A percentile compares a stretch with the other conserved stretches of the same genome.
Evolutionary conservation across 352 stramenopile species (phyloP).

Genomic region (Thraustochytrium striatum): DNA sequence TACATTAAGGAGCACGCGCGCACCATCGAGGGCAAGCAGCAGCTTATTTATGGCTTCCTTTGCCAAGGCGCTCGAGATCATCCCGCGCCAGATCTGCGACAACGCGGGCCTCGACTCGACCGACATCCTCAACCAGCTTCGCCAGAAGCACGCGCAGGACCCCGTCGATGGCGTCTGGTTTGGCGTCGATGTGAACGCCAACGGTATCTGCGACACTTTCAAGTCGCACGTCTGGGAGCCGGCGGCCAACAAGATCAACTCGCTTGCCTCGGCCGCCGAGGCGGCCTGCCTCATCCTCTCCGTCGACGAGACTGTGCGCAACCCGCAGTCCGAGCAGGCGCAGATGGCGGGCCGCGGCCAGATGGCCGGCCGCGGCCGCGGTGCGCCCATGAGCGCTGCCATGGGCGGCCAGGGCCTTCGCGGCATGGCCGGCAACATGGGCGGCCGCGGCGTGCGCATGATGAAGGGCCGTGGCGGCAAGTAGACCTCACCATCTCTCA

Average conservation of each 20-base stretch:
- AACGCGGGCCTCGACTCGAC: conserved; percentile 98
- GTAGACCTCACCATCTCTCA: too few relatives aligned
- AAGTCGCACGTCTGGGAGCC: conserved; percentile 96
- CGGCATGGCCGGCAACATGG: conserved; percentile 71
- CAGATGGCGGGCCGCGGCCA: conserved; percentile 55
- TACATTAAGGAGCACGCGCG: conserved; percentile 72
- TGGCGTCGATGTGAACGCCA: conserved; percentile 94
- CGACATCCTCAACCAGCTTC: conserved; percentile 93
- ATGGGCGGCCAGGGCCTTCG: conserved; percentile 84
- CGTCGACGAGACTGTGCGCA: conserved; percentile 98
- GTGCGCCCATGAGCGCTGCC: conserved; percentile 73
- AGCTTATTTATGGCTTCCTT: conserved; percentile 92
- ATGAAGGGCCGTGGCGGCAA: conserved; percentile 58
- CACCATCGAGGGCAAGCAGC: conserved; percentile 94
- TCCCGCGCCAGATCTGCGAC: conserved; percentile 92
- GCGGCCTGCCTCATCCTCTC: conserved; percentile 95
- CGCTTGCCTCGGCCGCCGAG: conserved; percentile 88
- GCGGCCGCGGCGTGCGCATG: conserved; percentile 64
- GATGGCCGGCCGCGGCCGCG: conserved; percentile 58
- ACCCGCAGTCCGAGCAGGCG: conserved; percentile 91
- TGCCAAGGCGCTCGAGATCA: conserved; percentile 95
- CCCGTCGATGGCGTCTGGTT: conserved; percentile 81
- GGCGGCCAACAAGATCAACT: conserved; percentile 97
- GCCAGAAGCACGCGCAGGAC: conserved; percentile 91
- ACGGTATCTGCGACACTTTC: conserved; percentile 94